Base-by-base conservation (phyloP, 441 rosid genomes). In the Populus tomentosa region DNA sequence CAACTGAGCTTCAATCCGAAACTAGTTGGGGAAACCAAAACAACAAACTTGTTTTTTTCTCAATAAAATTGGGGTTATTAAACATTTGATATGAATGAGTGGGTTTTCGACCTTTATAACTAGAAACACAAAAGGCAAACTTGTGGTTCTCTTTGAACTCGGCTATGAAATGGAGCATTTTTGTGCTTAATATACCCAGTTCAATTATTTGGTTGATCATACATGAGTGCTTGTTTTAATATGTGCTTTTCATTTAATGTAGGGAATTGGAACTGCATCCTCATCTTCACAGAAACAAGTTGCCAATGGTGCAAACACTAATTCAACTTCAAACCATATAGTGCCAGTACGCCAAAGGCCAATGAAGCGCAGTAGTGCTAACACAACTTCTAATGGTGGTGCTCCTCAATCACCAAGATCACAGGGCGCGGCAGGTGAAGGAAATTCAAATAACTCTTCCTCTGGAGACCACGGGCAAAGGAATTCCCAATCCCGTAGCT, bases 241-340 rank as follows among this genome's bases (percentile, higher is more conserved):
- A n/a, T 33, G 10, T 63, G 33, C 32, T 81, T 10, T 64, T 28
- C 72, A 6, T 62, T 61, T 78, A 62, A 70, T 75, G 68, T 56
- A 93, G 97, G 94, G 85, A 75, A 65, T 85, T 69, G 86, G 84
- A 78, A 82, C 72, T 79, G 82, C 82, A 78, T 82, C 86, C 14
- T 80, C 70, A 33, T 73, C 87, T 81, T 78, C 87, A 8, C 91
- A 80, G 74, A 90, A 82, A 79, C 96, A 85, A 80, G 80, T 23
- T 66, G 77, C 66, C 73, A 86, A 84, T 71, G 81, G 75, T 78
- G 84, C 80, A 76, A 84, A 75, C 65, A 56, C 87, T 26, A 90
- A 84, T 79, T 78, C 86, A 20, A 80, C 86, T 70, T 72, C 87
- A 72, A 91, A 84, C 82, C 79, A 84, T 66, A 67, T 85, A 71